Evolutionary conservation across 2,329 filamentous ascomycete species (phyloP).

Genomic region (Penicillium hordei): DNA sequence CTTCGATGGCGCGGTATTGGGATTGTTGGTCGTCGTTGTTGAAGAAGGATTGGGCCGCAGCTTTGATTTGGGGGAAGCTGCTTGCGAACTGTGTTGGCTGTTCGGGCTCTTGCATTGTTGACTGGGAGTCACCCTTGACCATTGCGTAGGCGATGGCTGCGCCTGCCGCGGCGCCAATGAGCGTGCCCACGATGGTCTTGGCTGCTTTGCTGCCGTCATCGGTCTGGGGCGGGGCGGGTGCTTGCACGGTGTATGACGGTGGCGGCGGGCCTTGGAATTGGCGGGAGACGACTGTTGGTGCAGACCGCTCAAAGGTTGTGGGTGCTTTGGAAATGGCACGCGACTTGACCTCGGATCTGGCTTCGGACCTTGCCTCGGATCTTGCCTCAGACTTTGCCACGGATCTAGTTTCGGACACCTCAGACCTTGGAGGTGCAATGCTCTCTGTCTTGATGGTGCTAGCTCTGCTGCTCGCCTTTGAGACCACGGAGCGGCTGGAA

Average conservation of each 20-base stretch:
- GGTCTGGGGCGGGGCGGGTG: slow-evolving; percentile 28
- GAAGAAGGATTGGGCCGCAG: slow-evolving; percentile 23
- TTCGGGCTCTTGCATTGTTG: slow-evolving; percentile 21
- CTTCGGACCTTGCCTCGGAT: not conserved
- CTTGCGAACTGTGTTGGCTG: slow-evolving; percentile 26
- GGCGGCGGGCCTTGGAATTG: slow-evolving; percentile 24
- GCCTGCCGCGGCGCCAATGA: slow-evolving; percentile 76
- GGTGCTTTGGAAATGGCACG: slow-evolving; percentile 29
- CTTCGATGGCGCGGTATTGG: slow-evolving; percentile 36
- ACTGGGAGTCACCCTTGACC: slow-evolving; percentile 56
- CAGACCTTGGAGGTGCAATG: slow-evolving; percentile 31
- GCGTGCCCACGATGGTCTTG: slow-evolving; percentile 69
- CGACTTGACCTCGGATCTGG: slow-evolving; percentile 18
- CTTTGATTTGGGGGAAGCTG: slow-evolving; percentile 28
- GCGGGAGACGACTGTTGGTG: slow-evolving; percentile 25
- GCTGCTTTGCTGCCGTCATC: slow-evolving; percentile 50
- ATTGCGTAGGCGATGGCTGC: slow-evolving; percentile 75
- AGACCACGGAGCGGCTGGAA: slow-evolving; percentile 36
- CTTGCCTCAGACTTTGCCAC: not conserved
- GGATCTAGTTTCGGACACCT: slow-evolving; percentile 8
- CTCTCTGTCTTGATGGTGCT: slow-evolving; percentile 32
- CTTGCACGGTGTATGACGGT: slow-evolving; percentile 27
- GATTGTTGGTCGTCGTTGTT: slow-evolving; percentile 2
- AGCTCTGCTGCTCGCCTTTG: slow-evolving; percentile 32
- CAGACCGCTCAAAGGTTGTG: slow-evolving; percentile 24